phyloP scores from a whole-genome alignment of 169 alveolate genomes.

The Babesia divergens region DNA sequence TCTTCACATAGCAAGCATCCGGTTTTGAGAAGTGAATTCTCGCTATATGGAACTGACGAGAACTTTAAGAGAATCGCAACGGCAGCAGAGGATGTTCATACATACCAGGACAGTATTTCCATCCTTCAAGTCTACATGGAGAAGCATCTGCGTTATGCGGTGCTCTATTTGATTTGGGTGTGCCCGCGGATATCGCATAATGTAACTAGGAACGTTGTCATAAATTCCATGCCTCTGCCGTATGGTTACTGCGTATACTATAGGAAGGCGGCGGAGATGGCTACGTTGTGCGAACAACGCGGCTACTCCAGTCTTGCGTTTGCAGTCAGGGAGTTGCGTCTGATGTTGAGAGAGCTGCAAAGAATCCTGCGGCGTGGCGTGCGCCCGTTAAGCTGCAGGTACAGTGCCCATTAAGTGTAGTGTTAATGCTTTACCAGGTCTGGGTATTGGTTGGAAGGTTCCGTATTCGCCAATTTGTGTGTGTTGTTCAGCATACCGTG shows the following conservation, averaged over 20 bases:
- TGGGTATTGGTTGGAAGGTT: constrained; percentile 53
- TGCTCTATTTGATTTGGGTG: constrained; percentile 50
- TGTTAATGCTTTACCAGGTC: neutral
- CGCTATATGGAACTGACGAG: neutral
- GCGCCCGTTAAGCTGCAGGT: constrained; percentile 5
- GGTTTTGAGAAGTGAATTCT: constrained; percentile 6
- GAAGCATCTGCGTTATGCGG: constrained; percentile 45
- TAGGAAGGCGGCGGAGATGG: constrained; percentile 12
- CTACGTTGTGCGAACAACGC: constrained; percentile 17
- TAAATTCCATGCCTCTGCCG: constrained; percentile 50
- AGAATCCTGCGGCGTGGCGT: neutral
- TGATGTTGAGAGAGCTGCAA: constrained; percentile 40
- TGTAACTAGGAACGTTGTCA: constrained; percentile 22
- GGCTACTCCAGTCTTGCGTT: constrained; percentile 45
- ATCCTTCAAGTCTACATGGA: constrained; percentile 23
- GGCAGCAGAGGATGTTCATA: neutral
- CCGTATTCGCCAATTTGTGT: constrained; percentile 43
- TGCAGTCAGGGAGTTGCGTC: constrained; percentile 33
- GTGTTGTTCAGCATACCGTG: constrained; percentile 58
- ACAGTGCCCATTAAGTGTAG: neutral
- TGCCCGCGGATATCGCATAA: constrained; percentile 50
- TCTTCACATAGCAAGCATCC: neutral
- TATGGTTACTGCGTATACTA: constrained; percentile 28
- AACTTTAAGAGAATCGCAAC: neutral
- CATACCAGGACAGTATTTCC: constrained; percentile 8